Base-by-base conservation (phyloP, 2,329 filamentous ascomycete species). In the Trichophyton schoenleinii region DNA sequence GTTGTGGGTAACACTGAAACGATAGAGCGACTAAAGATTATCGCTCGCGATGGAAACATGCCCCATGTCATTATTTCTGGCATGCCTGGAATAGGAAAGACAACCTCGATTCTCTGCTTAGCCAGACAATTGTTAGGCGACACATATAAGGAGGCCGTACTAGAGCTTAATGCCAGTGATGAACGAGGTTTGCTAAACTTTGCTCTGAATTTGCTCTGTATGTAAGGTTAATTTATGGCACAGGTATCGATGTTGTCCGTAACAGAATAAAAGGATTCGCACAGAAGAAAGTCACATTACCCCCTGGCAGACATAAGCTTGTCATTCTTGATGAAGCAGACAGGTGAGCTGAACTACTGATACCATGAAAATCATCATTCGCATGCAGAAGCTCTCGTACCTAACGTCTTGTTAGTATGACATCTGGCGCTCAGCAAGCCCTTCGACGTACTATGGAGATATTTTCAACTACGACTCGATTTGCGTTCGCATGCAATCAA, bases 61-160 rank as follows among this genome's bases (percentile, higher is more conserved):
- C 94, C 94, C 1, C 94, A 99, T 76, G 85, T 99, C 70, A 97
- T 99, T 75, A 97, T 99, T 70, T 96, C 90, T n/a, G 94, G 94
- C 63, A 97, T 96, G 91, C 94, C 94, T 20, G 94, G 94, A 71
- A 99, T 97, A 70, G 94, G 94, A 74, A 99, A 99, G 80, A 99
- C 94, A 3, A 97, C 94, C 0, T 96, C 91, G 61, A 87, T 99
- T 61, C 79, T 97, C 64, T 97, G 94, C 72, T 83, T 99, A 55
- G 94, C 94, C 18, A 84, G 92, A 63, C 92, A 97, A 72, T 77
- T 99, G 63, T 80, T 99, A 1, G 94, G 94, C 7, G 88, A 95
- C 70, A 83, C 89, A 34, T 99, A 97, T 80, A 97, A 96, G 75
- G 94, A 99, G 78, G 94, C 94, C 0, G 94, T 99, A 1, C 77